Base-by-base conservation (phyloP, 2,329 filamentous ascomycete species). In the Colletotrichum lupini region DNA sequence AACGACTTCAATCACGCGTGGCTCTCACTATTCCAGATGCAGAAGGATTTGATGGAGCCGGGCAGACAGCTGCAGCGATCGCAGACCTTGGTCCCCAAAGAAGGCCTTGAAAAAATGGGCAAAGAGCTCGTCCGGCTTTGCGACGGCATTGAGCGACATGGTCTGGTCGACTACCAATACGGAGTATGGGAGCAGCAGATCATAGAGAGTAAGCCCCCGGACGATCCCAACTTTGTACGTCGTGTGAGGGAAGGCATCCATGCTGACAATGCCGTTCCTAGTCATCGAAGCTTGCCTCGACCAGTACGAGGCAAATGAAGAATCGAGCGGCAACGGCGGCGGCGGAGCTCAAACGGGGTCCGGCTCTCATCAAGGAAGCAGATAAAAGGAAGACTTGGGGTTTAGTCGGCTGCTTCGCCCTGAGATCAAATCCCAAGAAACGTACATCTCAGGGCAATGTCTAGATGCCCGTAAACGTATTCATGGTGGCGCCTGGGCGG, bases 111-210 rank as follows among this genome's bases (percentile, higher is more conserved):
- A 78, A 92, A 91, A 76, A 92, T 98, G 89, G 95, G 94, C 14
- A 92, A 93, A 67, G 93, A 97, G 78, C 83, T 99, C 35, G 89
- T 97, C 68, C 89, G 92, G 63, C 87, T 98, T 63, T 97, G 95
- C 80, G 95, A 98, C 80, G 90, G 90, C 63, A 90, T 98, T 75
- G 96, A 98, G 82, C 92, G 93, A 76, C 92, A 97, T 80, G 97
- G 97, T n/a, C 85, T 99, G 60, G 95, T 99, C 12, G 97, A 99
- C 84, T 99, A 98, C 81, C 93, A 98, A 79, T 97, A 98, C 85
- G 97, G 97, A 9, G 94, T 98, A 30, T 97, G 95, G 90, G 97
- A 98, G 83, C 95, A 98, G 80, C 92, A 94, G 79, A 98, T 98
- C 77, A 90, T 97, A 77, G 89, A 90, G 72, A 89, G 95, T 98